These are phyloP conservation scores for Calocera cornea DNA, from an alignment of 768 basidiomycete species.

Conservation along the genomic window DNA sequence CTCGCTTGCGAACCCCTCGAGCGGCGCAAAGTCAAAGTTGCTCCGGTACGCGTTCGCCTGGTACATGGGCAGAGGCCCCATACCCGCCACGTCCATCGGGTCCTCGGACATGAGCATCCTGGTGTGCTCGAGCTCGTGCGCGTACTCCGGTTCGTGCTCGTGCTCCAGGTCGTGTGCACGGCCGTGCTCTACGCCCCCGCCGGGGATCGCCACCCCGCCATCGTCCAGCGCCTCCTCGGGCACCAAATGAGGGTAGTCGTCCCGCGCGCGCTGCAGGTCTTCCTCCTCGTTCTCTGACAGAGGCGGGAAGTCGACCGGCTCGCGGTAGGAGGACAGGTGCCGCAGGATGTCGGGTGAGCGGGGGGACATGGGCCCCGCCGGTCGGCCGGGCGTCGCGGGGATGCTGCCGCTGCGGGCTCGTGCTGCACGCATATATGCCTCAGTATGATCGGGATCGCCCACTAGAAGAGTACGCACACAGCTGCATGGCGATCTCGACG, in stretches of 20 bases:
- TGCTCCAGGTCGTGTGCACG: background rate
- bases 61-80: constrained; percentile 51
- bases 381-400: constrained; percentile 5
- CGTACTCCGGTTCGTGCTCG: constrained; percentile 10
- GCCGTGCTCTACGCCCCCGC: too few species aligned
- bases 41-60: constrained; percentile 42
- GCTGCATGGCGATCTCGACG: constrained; percentile 60
- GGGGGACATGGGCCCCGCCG: background rate
- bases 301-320: background rate
- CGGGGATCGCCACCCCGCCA: background rate
- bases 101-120: constrained; percentile 19
- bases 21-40: constrained; percentile 54
- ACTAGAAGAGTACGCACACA: constrained; percentile 24
- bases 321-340: constrained; percentile 33
- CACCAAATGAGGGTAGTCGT: background rate
- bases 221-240: background rate
- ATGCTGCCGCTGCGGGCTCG: constrained; percentile 17
- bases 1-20: constrained; percentile 63
- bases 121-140: constrained; percentile 17
- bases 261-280: background rate
- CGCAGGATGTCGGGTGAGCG: constrained; percentile 34
- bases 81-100: constrained; percentile 6
- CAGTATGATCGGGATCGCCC: background rate
- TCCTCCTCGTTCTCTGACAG: background rate
- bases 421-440: constrained; percentile 37